Evolutionary conservation across 805 yeast species (phyloP), one percentile per base, ranked within the genome.

Genomic region (Barnettozyma siamensis): DNA sequence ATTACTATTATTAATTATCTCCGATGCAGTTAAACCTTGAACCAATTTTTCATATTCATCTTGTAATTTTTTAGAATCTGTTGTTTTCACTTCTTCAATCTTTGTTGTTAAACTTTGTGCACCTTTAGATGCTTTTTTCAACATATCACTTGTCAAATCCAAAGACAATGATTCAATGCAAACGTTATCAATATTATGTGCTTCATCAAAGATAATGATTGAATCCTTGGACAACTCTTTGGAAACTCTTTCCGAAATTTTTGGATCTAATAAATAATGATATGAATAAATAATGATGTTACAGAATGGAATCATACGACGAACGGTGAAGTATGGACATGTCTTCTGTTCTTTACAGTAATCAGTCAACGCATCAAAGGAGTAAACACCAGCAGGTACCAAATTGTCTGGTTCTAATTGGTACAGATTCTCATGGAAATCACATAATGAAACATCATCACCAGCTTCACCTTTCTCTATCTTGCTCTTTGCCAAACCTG

Each of bases 111-210:
- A 67, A 35, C 84, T 75, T 49, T 74, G 75, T 0, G 96, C 95
- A 49, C 98, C 98, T 49, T 81, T 73, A 1, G 95, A 73, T 0
- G 99, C 99, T 50, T 80, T 71, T 54, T 88, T 82, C 46, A 93
- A 64, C 8, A 88, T 78, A 50, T 91, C 97, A 52, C 88, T 95
- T 0, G 97, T 93, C 48, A 93, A 66, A 58, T 93, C 98, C 37
- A 93, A 72, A 6, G 96, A 87, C 32, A 93, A 64, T 0, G 98
- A 86, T 62, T 93, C 99, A 43, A 93, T 93, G 67, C 99, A 93
- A 43, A 93, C 99, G 70, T 93, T 93, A 71, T 93, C 99, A 42
- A 93, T 93, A 65, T 93, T 93, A 63, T 93, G 99, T 36, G 99
- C 99, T 67, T 93, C 99, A 66, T 93, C 99, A 59, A 93, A 93